phyloP scores from a whole-genome alignment of 768 basidiomycete species.

The Suillus lakei region DNA sequence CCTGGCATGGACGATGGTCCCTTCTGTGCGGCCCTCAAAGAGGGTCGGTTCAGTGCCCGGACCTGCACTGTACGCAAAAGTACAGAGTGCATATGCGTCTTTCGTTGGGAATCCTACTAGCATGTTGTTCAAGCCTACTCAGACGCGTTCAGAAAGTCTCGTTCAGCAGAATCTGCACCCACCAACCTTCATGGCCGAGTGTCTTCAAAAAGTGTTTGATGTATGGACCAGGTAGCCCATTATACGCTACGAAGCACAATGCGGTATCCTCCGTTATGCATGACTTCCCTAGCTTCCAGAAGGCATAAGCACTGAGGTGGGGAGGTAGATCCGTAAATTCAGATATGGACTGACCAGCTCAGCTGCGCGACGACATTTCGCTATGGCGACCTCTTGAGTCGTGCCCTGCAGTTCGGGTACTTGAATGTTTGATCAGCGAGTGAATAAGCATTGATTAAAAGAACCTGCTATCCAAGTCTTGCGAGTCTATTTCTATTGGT shows the following conservation, averaged over 20 bases:
- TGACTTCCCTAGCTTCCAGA: conserved; percentile 48
- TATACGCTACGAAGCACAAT: conserved; percentile 85
- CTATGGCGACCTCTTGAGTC: conserved; percentile 86
- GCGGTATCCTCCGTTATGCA: conserved; percentile 94
- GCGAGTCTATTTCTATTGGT: conserved; percentile 77
- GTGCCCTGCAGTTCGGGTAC: conserved; percentile 96
- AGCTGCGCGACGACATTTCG: conserved; percentile 86
- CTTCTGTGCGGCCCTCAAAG: conserved; percentile 88
- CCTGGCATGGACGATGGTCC: conserved; percentile 85
- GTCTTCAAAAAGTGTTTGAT: conserved; percentile 91
- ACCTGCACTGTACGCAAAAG: conserved; percentile 91
- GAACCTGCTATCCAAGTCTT: conserved; percentile 76
- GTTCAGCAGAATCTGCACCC: background rate
- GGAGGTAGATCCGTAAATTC: background rate
- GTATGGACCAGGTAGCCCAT: conserved; percentile 94
- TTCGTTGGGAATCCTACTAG: conserved; percentile 77
- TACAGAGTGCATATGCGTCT: conserved; percentile 89
- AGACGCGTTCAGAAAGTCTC: conserved; percentile 3
- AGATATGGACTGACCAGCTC: conserved; percentile 58
- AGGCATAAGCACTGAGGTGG: conserved; percentile 7
- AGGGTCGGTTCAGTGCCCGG: conserved; percentile 79
- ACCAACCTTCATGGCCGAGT: conserved; percentile 82
- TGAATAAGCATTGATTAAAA: background rate
- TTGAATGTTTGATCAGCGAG: conserved; percentile 31
- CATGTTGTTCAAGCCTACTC: conserved; percentile 76